Base-by-base conservation (phyloP, 768 basidiomycete species). In the Mrakia gelida region DNA sequence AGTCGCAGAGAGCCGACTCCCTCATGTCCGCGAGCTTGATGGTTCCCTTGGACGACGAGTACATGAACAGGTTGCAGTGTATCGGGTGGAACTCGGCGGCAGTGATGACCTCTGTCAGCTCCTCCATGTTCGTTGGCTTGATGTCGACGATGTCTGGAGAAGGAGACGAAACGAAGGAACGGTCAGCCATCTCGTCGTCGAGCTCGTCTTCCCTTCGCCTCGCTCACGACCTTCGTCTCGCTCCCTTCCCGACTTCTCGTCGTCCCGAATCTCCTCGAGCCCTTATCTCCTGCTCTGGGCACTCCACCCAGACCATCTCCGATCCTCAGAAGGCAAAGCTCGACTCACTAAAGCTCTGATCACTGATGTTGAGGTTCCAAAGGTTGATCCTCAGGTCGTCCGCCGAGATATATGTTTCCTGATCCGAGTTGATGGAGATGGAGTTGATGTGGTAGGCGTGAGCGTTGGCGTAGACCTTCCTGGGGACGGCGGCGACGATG, bases 361-460 rank as follows among this genome's bases (percentile, higher is more conserved):
- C 95, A 81, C 92, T 94, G 85, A 98, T 98, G 83, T 94, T 92
- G 80, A 99, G 87, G 84, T 99, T 99, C 97, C 97, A 99, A 34
- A 99, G 88, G 85, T 99, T 99, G 86, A 99, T 89, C 80, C 97
- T 88, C 70, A 99, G 88, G 87, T 99, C 97, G 84, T 98, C 97
- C n/a, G 97, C 96, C 65, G 94, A 96, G 80, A 99, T 95, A 86
- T 95, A 99, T 2, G 97, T 99, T 87, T 99, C 97, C 82, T 97
- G 95, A 86, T 99, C 97, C 76, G 95, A 98, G 86, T 99, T 99
- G 84, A 98, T 94, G 74, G 94, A 95, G 85, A 99, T 98, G 81
- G 96, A 98, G 85, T 98, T 98, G 88, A 99, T 98, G 86, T 99
- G 97, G 87, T 99, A 99, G 62, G 96, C 96, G 83, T 98, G 97